Percentiles rank a stretch among this genome's conserved stretches.
Conservation (phyloP, 139 green algal genomes). For the Spirogloea muscicola region DNA sequence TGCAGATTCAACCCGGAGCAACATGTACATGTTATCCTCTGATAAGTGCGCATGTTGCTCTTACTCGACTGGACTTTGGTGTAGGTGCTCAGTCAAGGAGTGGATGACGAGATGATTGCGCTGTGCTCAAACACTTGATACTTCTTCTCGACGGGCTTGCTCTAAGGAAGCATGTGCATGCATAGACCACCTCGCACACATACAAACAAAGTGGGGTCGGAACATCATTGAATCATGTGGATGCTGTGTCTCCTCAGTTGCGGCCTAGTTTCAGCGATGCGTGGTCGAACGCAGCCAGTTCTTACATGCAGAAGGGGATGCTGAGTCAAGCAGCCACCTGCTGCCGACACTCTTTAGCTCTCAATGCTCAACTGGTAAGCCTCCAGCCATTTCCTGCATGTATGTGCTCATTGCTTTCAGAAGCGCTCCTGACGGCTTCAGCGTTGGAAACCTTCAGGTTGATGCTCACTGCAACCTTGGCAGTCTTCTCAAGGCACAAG, state of each 20-base stretch:
- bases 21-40: no score
- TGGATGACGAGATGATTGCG: no score
- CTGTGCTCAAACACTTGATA: no score
- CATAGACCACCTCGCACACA: no score
- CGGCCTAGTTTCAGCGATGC: constrained; percentile 34
- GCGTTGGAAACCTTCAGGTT: constrained; percentile 14
- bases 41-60: no score
- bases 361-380: constrained; percentile 55
- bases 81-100: no score
- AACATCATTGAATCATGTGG: no score
- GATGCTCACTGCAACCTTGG: constrained; percentile 77
- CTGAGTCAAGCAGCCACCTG: constrained; percentile 4
- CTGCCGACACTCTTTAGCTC: constrained; percentile 25
- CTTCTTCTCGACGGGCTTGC: no score
- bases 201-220: no score
- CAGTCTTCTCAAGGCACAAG: constrained; percentile 64
- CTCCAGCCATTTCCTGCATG: background rate
- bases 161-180: no score
- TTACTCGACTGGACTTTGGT: no score
- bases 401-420: background rate
- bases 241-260: constrained; percentile 26
- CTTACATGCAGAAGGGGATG: constrained; percentile 62
- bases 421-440: background rate
- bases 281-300: constrained; percentile 33
- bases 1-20: no score